Base-by-base conservation (phyloP, 768 basidiomycete species). In the Epithele typhae region DNA sequence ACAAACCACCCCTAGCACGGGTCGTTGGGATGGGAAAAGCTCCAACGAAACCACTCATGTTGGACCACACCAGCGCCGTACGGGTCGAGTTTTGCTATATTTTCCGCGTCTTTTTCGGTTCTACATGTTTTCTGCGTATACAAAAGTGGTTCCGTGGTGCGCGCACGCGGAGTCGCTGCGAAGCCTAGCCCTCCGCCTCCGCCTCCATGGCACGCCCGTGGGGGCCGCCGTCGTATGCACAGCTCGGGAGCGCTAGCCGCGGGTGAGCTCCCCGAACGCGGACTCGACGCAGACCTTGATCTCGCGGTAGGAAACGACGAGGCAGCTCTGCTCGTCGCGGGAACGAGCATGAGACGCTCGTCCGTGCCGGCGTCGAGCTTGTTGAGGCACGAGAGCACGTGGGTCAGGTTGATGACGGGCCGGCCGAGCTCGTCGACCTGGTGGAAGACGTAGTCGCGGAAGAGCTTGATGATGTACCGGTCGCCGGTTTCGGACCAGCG, bases 401-500 rank as follows among this genome's bases (percentile, higher is more conserved):
- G 94, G 0, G 84, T 79, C 49, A 99, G 68, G 61, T 94, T 93
- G 46, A 97, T 74, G 15, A 96, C 81, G 0, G 96, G 94, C 43
- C 86, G 82, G 9, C 92, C 90, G 54, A 80, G 76, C 60, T 92
- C 90, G 54, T 96, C 93, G 34, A 96, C 86, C 64, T 96, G 93
- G 62, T 99, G 96, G 67, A 99, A 99, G 21, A 99, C 93, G 57
- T 89, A 94, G 65, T 99, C 96, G 15, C 96, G 79, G 77, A 99
- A 98, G 37, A 99, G 78, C 73, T 96, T 97, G 73, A 99, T 79
- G 62, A 98, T 92, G 64, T 99, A 99, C 51, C 95, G 74, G 60
- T 99, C 96, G 2, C 96, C 96, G 0, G 96, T 98, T 62, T 99
- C 96, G 11, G 94, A 93, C 96, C 96, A 99, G 3, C 94, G 79